Base-by-base conservation (phyloP, 2,329 filamentous ascomycete genomes). In the Aspergillus alliaceus region DNA sequence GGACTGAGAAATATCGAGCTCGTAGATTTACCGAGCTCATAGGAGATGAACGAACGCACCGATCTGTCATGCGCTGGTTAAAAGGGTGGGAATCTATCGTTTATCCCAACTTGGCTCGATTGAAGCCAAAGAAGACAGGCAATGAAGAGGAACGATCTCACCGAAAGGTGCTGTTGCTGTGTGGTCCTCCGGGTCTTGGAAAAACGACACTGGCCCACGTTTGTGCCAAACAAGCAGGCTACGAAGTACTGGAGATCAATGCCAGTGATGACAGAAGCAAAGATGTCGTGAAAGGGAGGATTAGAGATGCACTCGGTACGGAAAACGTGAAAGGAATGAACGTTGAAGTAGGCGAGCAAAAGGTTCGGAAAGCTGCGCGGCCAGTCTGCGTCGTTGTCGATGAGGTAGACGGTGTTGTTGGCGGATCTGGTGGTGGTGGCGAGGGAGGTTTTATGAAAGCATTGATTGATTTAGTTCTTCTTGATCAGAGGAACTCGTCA, bases 201-300 rank as follows among this genome's bases (percentile, higher is more conserved):
- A 99, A 99, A 79, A 99, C 95, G 0, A 99, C 95, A 0, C 75
- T 99, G 48, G 95, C 95, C 1, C 95, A 99, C 74, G 95, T 99
- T 0, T 98, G 95, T 71, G 96, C 96, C 0, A 88, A 83, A 64
- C 95, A 99, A 75, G 95, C 95, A 5, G 95, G 95, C 0, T 99
- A 99, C 67, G 95, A 98, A 68, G 90, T 96, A 1, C 84, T 98
- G 70, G 95, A 99, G 72, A 96, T 99, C 76, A 99, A 99, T 67
- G 95, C 96, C 8, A 98, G 93, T 66, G 95, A 99, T 69, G 96
- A 99, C 70, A 84, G 95, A 66, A 96, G 91, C 69, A 84, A 85
- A 29, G 87, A 93, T 68, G 91, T 99, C 1, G 95, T 99, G 34
- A 95, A 90, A 70, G 91, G 91, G 6, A 85, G 92, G 15, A 97